A percentile compares a stretch with the other conserved stretches of the same genome.
These are phyloP conservation scores for Phalaenopsis equestris DNA, from an alignment of 106 monocot genomes.

Conservation along the genomic window DNA sequence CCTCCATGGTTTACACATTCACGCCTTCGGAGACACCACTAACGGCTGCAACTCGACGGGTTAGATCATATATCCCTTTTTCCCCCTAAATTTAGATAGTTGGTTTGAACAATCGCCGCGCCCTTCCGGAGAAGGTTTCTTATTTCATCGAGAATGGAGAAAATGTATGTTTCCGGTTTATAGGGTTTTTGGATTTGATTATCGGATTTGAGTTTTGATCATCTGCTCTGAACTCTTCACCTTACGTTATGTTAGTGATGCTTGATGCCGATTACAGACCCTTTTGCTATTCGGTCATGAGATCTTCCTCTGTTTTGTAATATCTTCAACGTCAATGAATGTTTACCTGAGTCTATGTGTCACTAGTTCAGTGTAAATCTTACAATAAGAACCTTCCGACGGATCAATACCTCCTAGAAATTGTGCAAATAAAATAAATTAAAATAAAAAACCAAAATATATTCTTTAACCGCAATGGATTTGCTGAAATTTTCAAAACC, in stretches of 20 bases:
- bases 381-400: too few species aligned
- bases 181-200: not conserved
- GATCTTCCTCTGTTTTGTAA: too few species aligned
- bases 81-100: not conserved
- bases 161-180: not conserved
- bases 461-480: not conserved
- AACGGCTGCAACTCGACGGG: conserved; percentile 92
- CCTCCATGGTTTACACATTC: conserved; percentile 77
- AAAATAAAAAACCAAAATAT: not conserved
- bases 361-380: too few species aligned
- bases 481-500: not conserved
- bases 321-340: too few species aligned
- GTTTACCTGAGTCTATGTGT: too few species aligned
- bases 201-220: not conserved
- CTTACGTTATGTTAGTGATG: not conserved
- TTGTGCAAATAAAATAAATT: too few species aligned
- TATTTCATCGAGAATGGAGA: not conserved
- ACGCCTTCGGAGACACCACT: conserved; percentile 77
- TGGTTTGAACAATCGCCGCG: not conserved
- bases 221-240: not conserved
- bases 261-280: not conserved
- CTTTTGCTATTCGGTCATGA: too few species aligned
- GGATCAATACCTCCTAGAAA: too few species aligned
- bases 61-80: not conserved
- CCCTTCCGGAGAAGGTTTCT: not conserved